A percentile compares a stretch with the other conserved stretches of the same genome.
Evolutionary conservation across 2,329 filamentous ascomycete species (phyloP).

Genomic region (Fusarium praegraminearum): DNA sequence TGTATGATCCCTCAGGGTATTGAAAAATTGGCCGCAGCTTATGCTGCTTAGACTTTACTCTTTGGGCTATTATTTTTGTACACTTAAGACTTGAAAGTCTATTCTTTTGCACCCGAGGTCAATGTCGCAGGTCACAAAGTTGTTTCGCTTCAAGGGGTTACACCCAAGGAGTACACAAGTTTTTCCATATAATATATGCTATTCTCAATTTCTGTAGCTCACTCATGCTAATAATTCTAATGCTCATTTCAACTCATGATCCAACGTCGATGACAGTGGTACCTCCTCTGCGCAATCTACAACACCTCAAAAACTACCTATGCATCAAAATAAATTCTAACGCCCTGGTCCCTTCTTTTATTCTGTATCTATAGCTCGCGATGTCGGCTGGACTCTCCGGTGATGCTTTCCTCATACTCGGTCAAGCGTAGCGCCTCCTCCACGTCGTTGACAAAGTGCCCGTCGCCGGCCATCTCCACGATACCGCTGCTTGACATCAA

Average conservation of each 20-base stretch:
- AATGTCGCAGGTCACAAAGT: not conserved
- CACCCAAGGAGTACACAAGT: not conserved
- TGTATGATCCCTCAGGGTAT: not conserved
- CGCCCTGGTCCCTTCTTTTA: not conserved
- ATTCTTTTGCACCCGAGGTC: not conserved
- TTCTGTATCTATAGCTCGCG: slow-evolving; percentile 13
- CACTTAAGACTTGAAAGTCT: too few relatives aligned
- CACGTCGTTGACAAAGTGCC: slow-evolving; percentile 84
- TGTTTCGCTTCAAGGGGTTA: not conserved
- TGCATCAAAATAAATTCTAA: not conserved
- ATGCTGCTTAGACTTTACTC: too few relatives aligned
- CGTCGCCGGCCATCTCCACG: slow-evolving; percentile 79
- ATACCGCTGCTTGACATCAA: slow-evolving; percentile 86
- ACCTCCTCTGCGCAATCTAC: slow-evolving; percentile 18
- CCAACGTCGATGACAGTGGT: slow-evolving; percentile 21
- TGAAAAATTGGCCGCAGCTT: too few relatives aligned
- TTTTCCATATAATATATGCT: not conserved
- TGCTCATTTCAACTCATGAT: slow-evolving; percentile 5
- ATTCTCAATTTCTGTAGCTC: not conserved
- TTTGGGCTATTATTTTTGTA: too few relatives aligned
- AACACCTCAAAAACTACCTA: not conserved
- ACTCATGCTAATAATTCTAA: slow-evolving; percentile 13
- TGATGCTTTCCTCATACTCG: slow-evolving; percentile 72
- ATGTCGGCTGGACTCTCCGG: slow-evolving; percentile 40
- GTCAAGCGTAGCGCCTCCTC: slow-evolving; percentile 85